Evolutionary conservation across 148 eudicot genomes (phyloP).

Genomic region (Spergularia bocconei): DNA sequence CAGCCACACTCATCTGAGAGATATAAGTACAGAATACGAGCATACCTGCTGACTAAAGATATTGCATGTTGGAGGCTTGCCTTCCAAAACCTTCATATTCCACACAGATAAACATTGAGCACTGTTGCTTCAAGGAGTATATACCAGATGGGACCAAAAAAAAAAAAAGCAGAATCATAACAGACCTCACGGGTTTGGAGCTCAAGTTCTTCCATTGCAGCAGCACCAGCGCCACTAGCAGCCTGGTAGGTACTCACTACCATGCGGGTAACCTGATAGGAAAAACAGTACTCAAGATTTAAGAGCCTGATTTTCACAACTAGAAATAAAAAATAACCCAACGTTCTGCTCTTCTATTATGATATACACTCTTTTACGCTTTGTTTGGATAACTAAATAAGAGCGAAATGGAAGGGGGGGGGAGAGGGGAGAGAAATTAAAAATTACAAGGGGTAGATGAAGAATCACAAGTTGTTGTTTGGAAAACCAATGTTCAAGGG

Average conservation of each 20-base stretch:
- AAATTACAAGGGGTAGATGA: too few relatives aligned
- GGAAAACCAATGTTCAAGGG: too few relatives aligned
- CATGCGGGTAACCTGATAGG: conserved; percentile 44
- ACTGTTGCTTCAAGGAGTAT: background rate
- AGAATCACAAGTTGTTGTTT: too few relatives aligned
- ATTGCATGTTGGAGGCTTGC: conserved; percentile 84
- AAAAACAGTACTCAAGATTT: background rate
- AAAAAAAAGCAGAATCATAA: background rate
- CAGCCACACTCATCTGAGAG: conserved; percentile 4
- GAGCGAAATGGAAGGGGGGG: too few relatives aligned
- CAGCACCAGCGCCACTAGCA: conserved; percentile 98
- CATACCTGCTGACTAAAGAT: conserved; percentile 86
- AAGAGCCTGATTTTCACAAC: background rate
- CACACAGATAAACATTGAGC: background rate
- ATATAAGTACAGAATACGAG: background rate
- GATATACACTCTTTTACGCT: too few relatives aligned
- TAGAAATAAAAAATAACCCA: background rate
- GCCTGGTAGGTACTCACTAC: conserved; percentile 98
- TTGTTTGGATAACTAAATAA: too few relatives aligned
- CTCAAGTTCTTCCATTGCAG: conserved; percentile 94
- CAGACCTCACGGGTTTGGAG: conserved; percentile 90
- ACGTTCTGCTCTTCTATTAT: background rate
- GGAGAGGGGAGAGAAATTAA: too few relatives aligned
- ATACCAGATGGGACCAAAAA: background rate
- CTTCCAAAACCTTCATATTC: conserved; percentile 62